Conservation (phyloP, 2,329 filamentous ascomycete genomes). For the Nemania diffusa region DNA sequence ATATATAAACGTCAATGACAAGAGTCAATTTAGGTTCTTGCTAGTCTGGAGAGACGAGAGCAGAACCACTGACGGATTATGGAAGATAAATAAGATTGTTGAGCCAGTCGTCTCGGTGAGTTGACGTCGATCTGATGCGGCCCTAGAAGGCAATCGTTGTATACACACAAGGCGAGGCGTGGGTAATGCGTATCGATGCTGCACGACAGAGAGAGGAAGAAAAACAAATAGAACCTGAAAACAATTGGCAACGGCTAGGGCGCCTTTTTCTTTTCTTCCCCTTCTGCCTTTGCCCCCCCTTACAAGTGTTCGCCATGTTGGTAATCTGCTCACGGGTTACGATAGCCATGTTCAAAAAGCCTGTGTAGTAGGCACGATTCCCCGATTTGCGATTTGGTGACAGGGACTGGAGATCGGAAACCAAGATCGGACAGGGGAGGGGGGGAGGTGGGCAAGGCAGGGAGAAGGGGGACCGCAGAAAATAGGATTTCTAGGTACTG, state of each 20-base stretch:
- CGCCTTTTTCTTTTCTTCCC: slow-evolving; percentile 2
- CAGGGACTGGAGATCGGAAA: slow-evolving; percentile 44
- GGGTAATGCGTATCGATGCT: slow-evolving; percentile 2
- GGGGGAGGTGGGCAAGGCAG: not conserved
- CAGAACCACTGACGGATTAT: slow-evolving; percentile 2
- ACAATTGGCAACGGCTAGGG: not conserved
- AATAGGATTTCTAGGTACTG: slow-evolving; percentile 46
- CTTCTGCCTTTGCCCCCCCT: not conserved
- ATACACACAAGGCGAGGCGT: slow-evolving; percentile 2
- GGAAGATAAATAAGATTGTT: slow-evolving; percentile 16
- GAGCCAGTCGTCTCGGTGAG: not conserved
- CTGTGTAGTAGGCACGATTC: slow-evolving; percentile 11
- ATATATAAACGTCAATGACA: slow-evolving; percentile 13
- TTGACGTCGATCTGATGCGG: slow-evolving; percentile 6
- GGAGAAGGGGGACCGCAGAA: slow-evolving; percentile 37
- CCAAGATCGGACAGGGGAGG: slow-evolving; percentile 26
- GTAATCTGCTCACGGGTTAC: slow-evolving; percentile 11
- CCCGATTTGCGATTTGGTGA: slow-evolving; percentile 32
- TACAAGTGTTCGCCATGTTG: slow-evolving; percentile 23
- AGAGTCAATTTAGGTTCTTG: slow-evolving; percentile 14
- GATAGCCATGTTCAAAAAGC: slow-evolving; percentile 19
- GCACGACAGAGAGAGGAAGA: slow-evolving; percentile 3
- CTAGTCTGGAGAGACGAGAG: not conserved
- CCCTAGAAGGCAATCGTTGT: not conserved
- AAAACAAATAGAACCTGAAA: not conserved